Evolutionary conservation across 2,329 filamentous ascomycete species (phyloP).

Genomic region (Emmonsiellopsis sp.): DNA sequence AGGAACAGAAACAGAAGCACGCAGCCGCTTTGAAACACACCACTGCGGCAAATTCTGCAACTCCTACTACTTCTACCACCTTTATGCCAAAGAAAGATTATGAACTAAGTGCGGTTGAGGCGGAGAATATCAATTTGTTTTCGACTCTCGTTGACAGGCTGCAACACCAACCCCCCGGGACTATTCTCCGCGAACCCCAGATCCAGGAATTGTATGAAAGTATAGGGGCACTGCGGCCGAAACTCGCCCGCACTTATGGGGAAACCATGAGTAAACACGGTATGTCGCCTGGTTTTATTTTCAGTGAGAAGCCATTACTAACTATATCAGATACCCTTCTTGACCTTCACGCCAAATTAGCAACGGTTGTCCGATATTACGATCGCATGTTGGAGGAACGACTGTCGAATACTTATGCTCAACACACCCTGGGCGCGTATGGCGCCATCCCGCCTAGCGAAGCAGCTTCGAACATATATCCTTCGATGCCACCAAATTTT

Average conservation of each 20-base stretch:
- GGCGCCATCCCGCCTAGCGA: conserved; percentile 34
- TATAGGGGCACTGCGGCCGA: conserved; percentile 85
- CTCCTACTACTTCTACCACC: conserved; percentile 36
- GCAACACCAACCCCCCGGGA: conserved; percentile 89
- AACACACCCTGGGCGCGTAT: conserved; percentile 63
- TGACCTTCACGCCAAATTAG: conserved; percentile 88
- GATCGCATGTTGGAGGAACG: conserved; percentile 96
- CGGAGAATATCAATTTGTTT: conserved; percentile 96
- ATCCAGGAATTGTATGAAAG: conserved; percentile 98
- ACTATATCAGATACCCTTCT: conserved; percentile 65
- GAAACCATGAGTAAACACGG: conserved; percentile 99
- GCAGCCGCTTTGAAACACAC: conserved; percentile 75
- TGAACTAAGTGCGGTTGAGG: conserved; percentile 84
- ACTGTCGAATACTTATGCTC: conserved; percentile 82
- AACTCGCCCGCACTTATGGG: conserved; percentile 88
- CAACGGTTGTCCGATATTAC: conserved; percentile 93
- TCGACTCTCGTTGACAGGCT: conserved; percentile 86
- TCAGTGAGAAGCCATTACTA: conserved; percentile 9
- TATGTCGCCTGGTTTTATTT: conserved; percentile 33
- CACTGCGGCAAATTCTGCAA: conserved; percentile 45
- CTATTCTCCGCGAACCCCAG: conserved; percentile 91
- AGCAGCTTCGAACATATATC: conserved; percentile 56
- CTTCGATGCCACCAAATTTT: conserved; percentile 52
- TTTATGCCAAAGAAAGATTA: conserved; percentile 80
- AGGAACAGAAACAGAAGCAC: conserved; percentile 91